phyloP scores from a whole-genome alignment of 768 basidiomycete species.

The Calocybe gangraenosa region DNA sequence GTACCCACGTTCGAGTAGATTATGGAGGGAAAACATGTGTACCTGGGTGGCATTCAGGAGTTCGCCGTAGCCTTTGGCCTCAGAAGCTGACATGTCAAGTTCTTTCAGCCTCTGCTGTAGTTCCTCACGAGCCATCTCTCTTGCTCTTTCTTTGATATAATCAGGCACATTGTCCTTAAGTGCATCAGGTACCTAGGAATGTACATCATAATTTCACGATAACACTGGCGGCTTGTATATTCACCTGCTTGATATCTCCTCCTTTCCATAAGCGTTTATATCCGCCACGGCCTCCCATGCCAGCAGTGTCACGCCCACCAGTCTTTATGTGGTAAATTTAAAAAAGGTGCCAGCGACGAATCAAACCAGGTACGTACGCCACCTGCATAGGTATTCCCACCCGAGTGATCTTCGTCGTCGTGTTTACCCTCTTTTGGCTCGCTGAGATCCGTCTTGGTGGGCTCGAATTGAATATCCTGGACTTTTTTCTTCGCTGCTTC shows the following conservation, averaged over 20 bases:
- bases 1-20: slow-evolving; percentile 59
- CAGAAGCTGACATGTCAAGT: slow-evolving; percentile 52
- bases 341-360: background rate
- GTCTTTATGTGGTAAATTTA: slow-evolving; percentile 32
- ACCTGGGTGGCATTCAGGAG: slow-evolving; percentile 52
- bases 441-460: slow-evolving; percentile 44
- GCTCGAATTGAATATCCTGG: slow-evolving; percentile 54
- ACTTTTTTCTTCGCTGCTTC: slow-evolving; percentile 49
- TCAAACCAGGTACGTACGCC: slow-evolving; percentile 37
- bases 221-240: background rate
- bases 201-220: background rate
- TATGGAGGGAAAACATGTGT: slow-evolving; percentile 55
- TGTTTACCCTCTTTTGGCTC: slow-evolving; percentile 61
- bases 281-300: slow-evolving; percentile 62
- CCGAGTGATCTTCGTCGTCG: slow-evolving; percentile 57
- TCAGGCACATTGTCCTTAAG: slow-evolving; percentile 59
- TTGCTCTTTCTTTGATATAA: slow-evolving; percentile 55
- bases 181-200: slow-evolving; percentile 40
- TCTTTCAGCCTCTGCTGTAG: slow-evolving; percentile 57
- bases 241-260: slow-evolving; percentile 59
- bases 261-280: slow-evolving; percentile 63
- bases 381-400: slow-evolving; percentile 63
- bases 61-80: slow-evolving; percentile 53
- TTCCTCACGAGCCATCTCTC: slow-evolving; percentile 65
- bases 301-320: slow-evolving; percentile 64